Evolutionary conservation across 2,329 filamentous ascomycete genomes (phyloP), one percentile per base, ranked within the genome.

Genomic region (Chrysosporium queenslandicum): DNA sequence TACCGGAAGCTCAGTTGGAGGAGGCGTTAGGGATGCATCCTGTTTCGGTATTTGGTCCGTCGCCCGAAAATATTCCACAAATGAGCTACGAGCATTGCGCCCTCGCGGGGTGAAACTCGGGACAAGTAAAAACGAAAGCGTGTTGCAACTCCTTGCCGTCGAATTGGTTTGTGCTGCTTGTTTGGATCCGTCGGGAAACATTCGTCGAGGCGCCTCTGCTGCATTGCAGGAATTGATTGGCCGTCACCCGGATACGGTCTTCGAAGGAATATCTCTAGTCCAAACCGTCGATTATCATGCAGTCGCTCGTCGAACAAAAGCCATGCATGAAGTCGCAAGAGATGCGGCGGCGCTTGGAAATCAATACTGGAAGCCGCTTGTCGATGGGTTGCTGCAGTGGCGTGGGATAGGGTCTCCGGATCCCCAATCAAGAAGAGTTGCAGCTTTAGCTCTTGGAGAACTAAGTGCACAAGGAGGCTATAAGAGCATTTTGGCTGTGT

Each of bases 41-140:
- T 96, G 90, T 65, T 98, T 97, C 65, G 92, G 92, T 5, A 84
- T 97, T 21, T 98, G 92, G 92, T 86, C 90, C 1, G 68, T 97
- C 6, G 87, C 91, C 20, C 79, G 92, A 52, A 83, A 91, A 51
- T 98, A 97, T 61, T 82, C 80, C 1, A 95, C 89, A 0, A 64
- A 73, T 0, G 91, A 97, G 66, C 75, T 97, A 5, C 74, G 85
- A 9, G 73, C 74, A 0, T 77, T 94, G 1, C 72, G 79, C 1
- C 47, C 60, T 2, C 60, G 63, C 36, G 52, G 57, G 8, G 61
- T 70, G 7, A 63, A 61, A 23, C 60, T 64, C 0, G 53, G 66
- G 7, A 62, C 62, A 20, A 58, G 61, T 2, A 61, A 63, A 41
- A 59, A 63, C 27, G 59, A 64, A 30, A 67, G 56, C 12, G 77